phyloP scores from a whole-genome alignment of 2,329 filamentous ascomycete genomes.

The Teratosphaeria nubilosa region DNA sequence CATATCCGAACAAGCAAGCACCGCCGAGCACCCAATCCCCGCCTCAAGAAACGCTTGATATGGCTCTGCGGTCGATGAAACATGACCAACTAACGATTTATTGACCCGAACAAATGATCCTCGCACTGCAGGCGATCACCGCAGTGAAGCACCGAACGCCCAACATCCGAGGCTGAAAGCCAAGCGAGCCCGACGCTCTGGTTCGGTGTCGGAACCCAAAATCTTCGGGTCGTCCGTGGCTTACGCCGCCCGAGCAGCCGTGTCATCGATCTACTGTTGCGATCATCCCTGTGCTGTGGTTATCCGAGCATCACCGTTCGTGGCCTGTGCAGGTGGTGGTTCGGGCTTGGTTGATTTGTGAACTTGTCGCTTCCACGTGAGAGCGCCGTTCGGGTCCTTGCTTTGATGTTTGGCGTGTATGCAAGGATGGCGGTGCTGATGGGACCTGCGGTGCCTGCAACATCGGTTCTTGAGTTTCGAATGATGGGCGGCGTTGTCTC shows the following conservation, averaged over 20 bases:
- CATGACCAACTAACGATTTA: background rate
- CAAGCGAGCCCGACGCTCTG: background rate
- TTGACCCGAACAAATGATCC: background rate
- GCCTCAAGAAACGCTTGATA: background rate
- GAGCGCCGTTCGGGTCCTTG: background rate
- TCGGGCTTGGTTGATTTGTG: background rate
- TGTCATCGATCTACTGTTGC: background rate
- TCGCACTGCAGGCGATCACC: background rate
- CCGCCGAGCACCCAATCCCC: background rate
- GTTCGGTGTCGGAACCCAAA: background rate
- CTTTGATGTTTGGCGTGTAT: background rate
- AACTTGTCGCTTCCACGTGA: background rate
- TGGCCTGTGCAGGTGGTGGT: background rate
- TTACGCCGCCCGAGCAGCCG: background rate
- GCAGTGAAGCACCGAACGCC: background rate
- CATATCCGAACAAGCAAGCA: background rate
- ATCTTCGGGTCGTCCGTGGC: background rate
- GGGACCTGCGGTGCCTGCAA: background rate
- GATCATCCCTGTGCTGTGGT: background rate
- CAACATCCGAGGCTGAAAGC: background rate
- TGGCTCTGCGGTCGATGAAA: background rate
- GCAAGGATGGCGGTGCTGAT: background rate
- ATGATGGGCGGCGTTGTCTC: background rate
- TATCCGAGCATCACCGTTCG: background rate
- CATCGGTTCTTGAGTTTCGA: background rate